These are phyloP conservation scores for Claviceps sorghi DNA, from an alignment of 2,329 filamentous ascomycete species.

Conservation along the genomic window DNA sequence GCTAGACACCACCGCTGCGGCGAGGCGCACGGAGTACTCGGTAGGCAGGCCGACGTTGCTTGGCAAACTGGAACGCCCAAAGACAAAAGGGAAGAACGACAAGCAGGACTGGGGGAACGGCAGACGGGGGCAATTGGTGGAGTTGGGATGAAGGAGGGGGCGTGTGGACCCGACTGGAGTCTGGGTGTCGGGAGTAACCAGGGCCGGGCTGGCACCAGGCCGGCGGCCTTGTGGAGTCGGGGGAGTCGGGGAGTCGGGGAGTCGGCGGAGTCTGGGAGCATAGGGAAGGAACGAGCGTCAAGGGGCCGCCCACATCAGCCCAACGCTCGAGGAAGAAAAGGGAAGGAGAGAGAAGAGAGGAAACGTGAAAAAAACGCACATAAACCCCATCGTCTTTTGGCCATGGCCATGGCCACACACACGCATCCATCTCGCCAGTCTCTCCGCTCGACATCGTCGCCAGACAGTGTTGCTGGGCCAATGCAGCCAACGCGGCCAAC, in stretches of 20 bases:
- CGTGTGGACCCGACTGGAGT: not conserved
- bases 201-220: too few relatives aligned
- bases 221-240: too few relatives aligned
- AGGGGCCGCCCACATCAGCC: not conserved
- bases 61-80: not conserved
- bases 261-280: not conserved
- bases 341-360: too few relatives aligned
- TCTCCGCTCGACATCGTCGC: not conserved
- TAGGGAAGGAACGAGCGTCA: slow-evolving; percentile 2
- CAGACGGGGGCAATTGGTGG: not conserved
- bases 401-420: not conserved
- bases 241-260: not conserved
- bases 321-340: not conserved
- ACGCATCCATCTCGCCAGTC: too few relatives aligned
- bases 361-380: not conserved
- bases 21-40: not conserved
- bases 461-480: not conserved
- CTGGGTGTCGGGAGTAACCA: not conserved
- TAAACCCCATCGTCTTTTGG: not conserved
- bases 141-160: not conserved
- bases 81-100: not conserved
- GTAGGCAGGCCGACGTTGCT: not conserved
- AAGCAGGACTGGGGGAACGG: not conserved
- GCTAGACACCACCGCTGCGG: not conserved
- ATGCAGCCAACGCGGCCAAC: too few relatives aligned